Evolutionary conservation across 2,329 filamentous ascomycete species (phyloP).

Genomic region (Aureobasidium zeae): DNA sequence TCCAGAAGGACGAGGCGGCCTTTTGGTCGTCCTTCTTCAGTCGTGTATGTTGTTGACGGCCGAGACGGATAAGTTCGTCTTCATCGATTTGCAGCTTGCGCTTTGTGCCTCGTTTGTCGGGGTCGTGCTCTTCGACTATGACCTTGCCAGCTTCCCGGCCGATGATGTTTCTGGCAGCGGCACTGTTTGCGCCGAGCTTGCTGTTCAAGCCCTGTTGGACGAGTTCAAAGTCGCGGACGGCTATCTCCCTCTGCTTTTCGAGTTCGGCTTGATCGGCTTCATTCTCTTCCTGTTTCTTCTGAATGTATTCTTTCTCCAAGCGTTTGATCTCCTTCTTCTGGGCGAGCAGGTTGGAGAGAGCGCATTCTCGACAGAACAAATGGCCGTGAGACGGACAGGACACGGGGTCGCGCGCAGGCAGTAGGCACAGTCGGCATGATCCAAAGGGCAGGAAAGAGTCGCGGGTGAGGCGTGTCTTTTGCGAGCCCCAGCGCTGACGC

Average conservation of each 20-base stretch:
- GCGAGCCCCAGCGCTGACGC: slow-evolving; percentile 71
- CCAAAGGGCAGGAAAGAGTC: slow-evolving; percentile 91
- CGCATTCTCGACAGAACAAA: slow-evolving; percentile 92
- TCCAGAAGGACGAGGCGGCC: slow-evolving; percentile 86
- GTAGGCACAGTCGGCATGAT: slow-evolving; percentile 78
- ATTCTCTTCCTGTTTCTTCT: slow-evolving; percentile 52
- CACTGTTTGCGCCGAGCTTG: slow-evolving; percentile 28
- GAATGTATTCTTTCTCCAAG: slow-evolving; percentile 53
- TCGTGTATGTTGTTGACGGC: slow-evolving; percentile 61
- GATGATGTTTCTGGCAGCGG: slow-evolving; percentile 37
- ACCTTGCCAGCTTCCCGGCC: slow-evolving; percentile 31
- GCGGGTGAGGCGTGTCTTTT: slow-evolving; percentile 72
- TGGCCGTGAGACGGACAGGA: slow-evolving; percentile 70
- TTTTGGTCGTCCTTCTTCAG: slow-evolving; percentile 56
- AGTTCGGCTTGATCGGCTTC: slow-evolving; percentile 54
- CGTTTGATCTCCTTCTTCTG: slow-evolving; percentile 89
- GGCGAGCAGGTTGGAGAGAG: slow-evolving; percentile 77
- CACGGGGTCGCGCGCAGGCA: slow-evolving; percentile 71
- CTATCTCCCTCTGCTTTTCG: slow-evolving; percentile 59
- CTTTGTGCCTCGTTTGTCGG: slow-evolving; percentile 45
- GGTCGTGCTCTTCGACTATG: slow-evolving; percentile 23
- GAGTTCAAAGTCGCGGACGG: slow-evolving; percentile 73
- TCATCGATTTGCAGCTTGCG: slow-evolving; percentile 75
- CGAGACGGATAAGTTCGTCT: slow-evolving; percentile 63
- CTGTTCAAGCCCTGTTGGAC: slow-evolving; percentile 58